A percentile compares a stretch with the other conserved stretches of the same genome.
phyloP scores from a whole-genome alignment of 176 grass and related monocot genomes.

The Areca catechu region DNA sequence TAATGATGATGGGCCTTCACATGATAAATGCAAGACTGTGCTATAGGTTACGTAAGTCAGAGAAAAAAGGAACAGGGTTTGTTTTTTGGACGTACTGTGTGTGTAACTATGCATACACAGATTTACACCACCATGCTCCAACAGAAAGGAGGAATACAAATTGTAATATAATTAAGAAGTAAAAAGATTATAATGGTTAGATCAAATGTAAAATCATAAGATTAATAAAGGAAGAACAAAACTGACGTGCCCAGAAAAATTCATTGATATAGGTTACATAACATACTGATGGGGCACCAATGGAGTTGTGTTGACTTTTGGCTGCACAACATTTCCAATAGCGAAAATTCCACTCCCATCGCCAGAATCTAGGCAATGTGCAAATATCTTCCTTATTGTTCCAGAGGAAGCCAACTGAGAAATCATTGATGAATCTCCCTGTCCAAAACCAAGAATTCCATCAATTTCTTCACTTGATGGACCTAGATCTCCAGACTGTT shows the following conservation, averaged over 20 bases:
- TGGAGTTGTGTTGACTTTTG: constrained; percentile 74
- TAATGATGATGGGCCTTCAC: no score
- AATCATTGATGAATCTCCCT: constrained; percentile 64
- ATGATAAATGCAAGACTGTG: no score
- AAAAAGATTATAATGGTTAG: no score
- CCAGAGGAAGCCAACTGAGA: constrained; percentile 61
- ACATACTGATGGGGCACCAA: constrained; percentile 63
- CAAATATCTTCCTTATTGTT: constrained; percentile 76
- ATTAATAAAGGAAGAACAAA: no score
- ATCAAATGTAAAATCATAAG: no score
- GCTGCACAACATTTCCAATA: constrained; percentile 85
- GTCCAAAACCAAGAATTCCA: constrained; percentile 93
- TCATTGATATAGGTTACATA: neutral
- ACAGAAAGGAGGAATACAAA: no score
- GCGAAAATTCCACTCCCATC: constrained; percentile 79
- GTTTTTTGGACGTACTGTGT: no score
- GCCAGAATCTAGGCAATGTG: constrained; percentile 78
- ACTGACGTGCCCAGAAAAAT: neutral
- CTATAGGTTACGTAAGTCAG: no score
- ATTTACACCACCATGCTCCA: no score
- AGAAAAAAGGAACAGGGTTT: no score
- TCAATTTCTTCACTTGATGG: constrained; percentile 60
- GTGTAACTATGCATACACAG: no score
- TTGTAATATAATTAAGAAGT: no score
- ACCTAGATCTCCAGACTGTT: constrained; percentile 78